Evolutionary conservation across 2,329 filamentous ascomycete species (phyloP).

Genomic region (Sporothrix phasma): DNA sequence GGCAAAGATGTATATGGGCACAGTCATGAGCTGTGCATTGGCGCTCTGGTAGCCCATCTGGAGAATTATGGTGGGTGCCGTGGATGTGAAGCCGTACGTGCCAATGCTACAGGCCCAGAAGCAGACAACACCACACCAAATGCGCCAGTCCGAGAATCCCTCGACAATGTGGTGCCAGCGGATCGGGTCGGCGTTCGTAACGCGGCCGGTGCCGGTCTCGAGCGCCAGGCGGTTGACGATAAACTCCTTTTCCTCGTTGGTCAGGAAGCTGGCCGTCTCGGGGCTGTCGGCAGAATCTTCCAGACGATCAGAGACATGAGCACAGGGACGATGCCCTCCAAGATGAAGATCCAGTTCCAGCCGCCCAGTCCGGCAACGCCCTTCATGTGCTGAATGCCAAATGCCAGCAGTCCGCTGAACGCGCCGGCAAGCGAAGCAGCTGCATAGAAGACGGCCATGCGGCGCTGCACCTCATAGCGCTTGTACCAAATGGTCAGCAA

Average conservation of each 20-base stretch:
- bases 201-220: constrained; percentile 15
- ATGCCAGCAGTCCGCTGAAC: constrained; percentile 14
- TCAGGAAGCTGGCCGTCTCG: constrained; percentile 25
- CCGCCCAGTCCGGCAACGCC: constrained; percentile 31
- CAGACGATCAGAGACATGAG: constrained; percentile 21
- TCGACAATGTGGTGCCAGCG: constrained; percentile 11
- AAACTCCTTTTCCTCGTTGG: constrained; percentile 26
- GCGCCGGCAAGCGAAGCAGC: constrained; percentile 13
- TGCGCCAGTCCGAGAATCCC: constrained; percentile 14
- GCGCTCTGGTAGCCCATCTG: constrained; percentile 34
- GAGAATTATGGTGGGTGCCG: constrained; percentile 50
- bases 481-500: constrained; percentile 15
- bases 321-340: constrained; percentile 20
- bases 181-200: constrained; percentile 14
- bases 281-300: constrained; percentile 24
- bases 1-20: constrained; percentile 26
- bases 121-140: constrained; percentile 16
- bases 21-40: constrained; percentile 17
- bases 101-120: constrained; percentile 15
- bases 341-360: constrained; percentile 58
- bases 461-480: constrained; percentile 13
- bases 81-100: constrained; percentile 9
- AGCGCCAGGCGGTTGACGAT: constrained; percentile 27
- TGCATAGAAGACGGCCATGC: constrained; percentile 14
- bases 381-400: constrained; percentile 13